Base-by-base conservation (phyloP, 495 filamentous ascomycete species). In the Penicillium angulare region DNA sequence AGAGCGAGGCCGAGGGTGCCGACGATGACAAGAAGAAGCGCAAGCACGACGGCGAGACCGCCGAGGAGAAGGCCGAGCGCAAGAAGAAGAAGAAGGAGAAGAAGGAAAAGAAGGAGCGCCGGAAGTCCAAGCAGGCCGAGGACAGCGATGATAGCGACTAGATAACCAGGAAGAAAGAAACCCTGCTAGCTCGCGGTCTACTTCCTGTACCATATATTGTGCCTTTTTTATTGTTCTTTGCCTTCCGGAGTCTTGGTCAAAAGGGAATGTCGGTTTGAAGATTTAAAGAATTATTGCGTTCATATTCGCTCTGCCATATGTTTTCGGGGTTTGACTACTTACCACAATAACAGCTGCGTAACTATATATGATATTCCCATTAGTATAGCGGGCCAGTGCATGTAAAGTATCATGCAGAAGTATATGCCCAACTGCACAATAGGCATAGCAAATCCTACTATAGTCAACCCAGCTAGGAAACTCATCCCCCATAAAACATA, bases 1-100 rank as follows among this genome's bases (percentile, higher is more conserved):
- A 54, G 16, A 50, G 39, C 49, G 71, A 61, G 50, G 49, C 48
- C 43, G 75, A 73, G 64, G 72, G 65, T 18, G 53, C 61, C 23
- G 68, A 78, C 4, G 73, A 67, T 17, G 65, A 77, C 13, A 71
- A 77, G 49, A 91, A 91, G 78, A 91, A 91, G 77, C 83, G 87
- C 56, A 91, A 90, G 78, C 80, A 90, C 59, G 87, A 90, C 3
- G 87, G 83, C 34, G 87, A 93, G 72, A 89, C 89, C 3, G 68
- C 86, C 20, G 86, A 88, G 59, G 85, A 88, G 68, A 81, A 82
- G 56, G 85, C 83, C 7, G 87, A 89, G 69, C 79, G 84, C 57
- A 90, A 89, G 76, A 77, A 78, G 53, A 79, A 82, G 71, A 88
- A 89, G 78, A 89, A 83, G 68, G 81, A 86, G 61, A 82, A 83